These are phyloP conservation scores for Sphagnum magellanicum DNA, from an alignment of 228 moss, liverwort and hornwort species.

Conservation along the genomic window DNA sequence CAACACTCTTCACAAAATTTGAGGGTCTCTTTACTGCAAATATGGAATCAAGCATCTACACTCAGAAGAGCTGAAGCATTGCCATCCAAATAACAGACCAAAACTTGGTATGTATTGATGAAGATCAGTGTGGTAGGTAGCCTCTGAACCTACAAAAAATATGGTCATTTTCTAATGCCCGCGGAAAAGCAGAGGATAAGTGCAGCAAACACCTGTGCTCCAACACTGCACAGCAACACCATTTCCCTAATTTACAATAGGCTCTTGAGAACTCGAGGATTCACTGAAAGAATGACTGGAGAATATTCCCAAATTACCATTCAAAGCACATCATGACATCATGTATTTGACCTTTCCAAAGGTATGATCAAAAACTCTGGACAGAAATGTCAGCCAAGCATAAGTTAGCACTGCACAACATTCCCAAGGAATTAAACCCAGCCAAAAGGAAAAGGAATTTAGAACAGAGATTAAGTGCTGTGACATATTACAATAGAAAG, in stretches of 20 bases:
- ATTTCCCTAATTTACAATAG: neutral
- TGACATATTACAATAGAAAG: conserved; percentile 67
- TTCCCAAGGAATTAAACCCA: neutral
- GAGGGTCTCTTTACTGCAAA: too few relatives aligned
- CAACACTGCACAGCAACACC: conserved; percentile 64
- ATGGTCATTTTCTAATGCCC: conserved; percentile 41
- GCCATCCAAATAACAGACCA: too few relatives aligned
- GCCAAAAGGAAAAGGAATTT: neutral
- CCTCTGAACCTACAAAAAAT: conserved; percentile 17
- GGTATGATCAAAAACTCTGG: neutral
- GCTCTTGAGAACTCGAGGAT: neutral
- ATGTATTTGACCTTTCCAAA: neutral
- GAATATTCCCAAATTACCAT: neutral
- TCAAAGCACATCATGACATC: neutral
- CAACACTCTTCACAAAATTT: too few relatives aligned
- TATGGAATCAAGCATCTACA: too few relatives aligned
- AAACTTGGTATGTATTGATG: too few relatives aligned
- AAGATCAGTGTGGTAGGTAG: too few relatives aligned
- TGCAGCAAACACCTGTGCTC: conserved; percentile 86
- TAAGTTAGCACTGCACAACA: neutral
- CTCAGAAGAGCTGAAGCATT: too few relatives aligned
- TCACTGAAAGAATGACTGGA: neutral
- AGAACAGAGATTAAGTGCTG: neutral
- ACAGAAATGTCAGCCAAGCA: neutral
- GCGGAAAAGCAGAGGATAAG: conserved; percentile 82